These are phyloP conservation scores for Verticillium nonalfalfae DNA, from an alignment of 2,329 filamentous ascomycete genomes.

Conservation along the genomic window DNA sequence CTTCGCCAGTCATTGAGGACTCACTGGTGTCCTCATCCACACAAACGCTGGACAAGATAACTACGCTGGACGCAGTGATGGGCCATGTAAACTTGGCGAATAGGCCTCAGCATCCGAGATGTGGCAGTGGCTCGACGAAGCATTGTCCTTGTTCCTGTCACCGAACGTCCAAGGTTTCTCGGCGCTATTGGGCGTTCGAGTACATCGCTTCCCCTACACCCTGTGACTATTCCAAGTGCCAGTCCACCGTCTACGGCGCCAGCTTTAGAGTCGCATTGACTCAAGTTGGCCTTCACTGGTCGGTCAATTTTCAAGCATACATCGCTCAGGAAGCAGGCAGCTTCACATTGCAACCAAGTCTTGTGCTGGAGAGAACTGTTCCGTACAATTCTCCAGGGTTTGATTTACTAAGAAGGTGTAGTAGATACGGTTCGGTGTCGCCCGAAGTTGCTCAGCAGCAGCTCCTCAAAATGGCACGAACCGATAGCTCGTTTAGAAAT, in stretches of 20 bases:
- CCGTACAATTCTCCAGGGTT: conserved; percentile 2
- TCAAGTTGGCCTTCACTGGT: background rate
- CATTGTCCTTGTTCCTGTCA: conserved; percentile 1
- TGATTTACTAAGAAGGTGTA: background rate
- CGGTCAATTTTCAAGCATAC: background rate
- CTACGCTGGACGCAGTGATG: too few species aligned
- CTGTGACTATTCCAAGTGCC: background rate
- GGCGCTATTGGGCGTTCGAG: conserved; percentile 5
- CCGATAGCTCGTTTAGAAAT: background rate
- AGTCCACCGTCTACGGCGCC: background rate
- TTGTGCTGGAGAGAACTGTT: background rate
- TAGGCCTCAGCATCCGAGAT: too few species aligned
- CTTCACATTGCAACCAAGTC: background rate
- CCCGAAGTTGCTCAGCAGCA: too few species aligned
- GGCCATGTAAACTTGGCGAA: too few species aligned
- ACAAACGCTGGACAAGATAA: too few species aligned
- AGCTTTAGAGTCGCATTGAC: background rate
- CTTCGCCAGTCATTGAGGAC: too few species aligned
- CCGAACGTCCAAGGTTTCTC: background rate
- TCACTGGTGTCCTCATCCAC: too few species aligned
- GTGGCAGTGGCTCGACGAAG: background rate
- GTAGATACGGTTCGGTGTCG: too few species aligned
- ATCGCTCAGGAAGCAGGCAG: background rate
- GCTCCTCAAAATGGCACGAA: background rate
- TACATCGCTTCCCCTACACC: background rate